Base-by-base conservation (phyloP, 257 asterid genomes). In the Capsicum chinense region DNA sequence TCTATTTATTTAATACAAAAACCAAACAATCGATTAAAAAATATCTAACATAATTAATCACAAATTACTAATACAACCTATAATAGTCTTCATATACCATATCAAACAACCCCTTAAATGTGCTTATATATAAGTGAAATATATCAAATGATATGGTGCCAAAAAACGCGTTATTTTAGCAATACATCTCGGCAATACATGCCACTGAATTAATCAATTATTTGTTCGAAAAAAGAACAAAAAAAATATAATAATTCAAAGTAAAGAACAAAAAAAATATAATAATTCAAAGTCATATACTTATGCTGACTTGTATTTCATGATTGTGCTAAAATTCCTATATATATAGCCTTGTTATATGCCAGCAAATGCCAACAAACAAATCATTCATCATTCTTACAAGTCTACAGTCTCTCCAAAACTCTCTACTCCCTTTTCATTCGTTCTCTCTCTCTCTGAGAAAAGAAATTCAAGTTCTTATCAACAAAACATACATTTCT, bases 341-440 rank as follows among this genome's bases (percentile, higher is more conserved):
- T 76, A 76, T 26, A 76, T 26, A 76, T 52, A 76, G 48, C 7
- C 1, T 17, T 21, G 63, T 52, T 71, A 52, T 76, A 3, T 76
- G 47, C 48, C 48, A 76, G 63, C 48, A 76, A 26, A 76, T 52
- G 52, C 62, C 81, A 76, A 76, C 81, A 76, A 52, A 76, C 81
- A 39, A 39, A 50, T 52, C 81, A 52, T 52, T 70, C 57, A n/a
- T 42, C 33, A 71, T 71, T 4, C 33, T 14, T 16, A 35, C 21
- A 59, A 7, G 17, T 58, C 17, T 35, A 6, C 11, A 14, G 16
- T 35, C 50, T 35, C n/a, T 35, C 48, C 19, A 48, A 50, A 19
- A 48, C 39, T 58, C 64, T 58, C 64, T 58, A 15, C 26, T 58
- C 12, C 12, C 7, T 62, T 21, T 44, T 26, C 33, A 26, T 66